Evolutionary conservation across 345 rosid species (phyloP).

Genomic region (Ailanthus altissimus): DNA sequence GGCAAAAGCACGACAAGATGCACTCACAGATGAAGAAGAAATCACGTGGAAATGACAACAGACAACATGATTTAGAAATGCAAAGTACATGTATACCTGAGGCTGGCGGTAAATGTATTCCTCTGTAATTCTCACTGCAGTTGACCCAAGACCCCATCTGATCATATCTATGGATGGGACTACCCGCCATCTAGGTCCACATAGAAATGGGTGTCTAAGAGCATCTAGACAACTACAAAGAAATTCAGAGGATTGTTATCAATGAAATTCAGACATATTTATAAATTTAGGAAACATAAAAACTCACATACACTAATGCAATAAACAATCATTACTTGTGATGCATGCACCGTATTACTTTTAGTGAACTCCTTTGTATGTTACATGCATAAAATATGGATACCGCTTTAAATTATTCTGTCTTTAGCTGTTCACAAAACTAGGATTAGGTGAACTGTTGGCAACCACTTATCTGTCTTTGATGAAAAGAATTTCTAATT

Average conservation of each 20-base stretch:
- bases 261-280: background rate
- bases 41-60: background rate
- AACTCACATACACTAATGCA: background rate
- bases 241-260: constrained; percentile 11
- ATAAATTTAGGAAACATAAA: background rate
- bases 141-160: constrained; percentile 96
- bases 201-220: constrained; percentile 88
- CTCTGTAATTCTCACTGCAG: constrained; percentile 84
- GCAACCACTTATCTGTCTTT: background rate
- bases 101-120: constrained; percentile 77
- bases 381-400: background rate
- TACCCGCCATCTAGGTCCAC: constrained; percentile 96
- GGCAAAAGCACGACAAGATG: background rate
- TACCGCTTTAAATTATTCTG: background rate
- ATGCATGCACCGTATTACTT: background rate
- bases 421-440: background rate
- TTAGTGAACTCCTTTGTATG: background rate
- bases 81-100: constrained; percentile 51
- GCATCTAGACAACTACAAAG: constrained; percentile 76
- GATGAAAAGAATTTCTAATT: background rate
- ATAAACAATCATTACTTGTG: background rate
- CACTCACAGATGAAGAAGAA: background rate
- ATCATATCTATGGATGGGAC: constrained; percentile 84
- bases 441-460: background rate
- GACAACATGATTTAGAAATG: background rate